Evolutionary conservation across 2,329 filamentous ascomycete species (phyloP).

Genomic region (Fusarium camptoceras): DNA sequence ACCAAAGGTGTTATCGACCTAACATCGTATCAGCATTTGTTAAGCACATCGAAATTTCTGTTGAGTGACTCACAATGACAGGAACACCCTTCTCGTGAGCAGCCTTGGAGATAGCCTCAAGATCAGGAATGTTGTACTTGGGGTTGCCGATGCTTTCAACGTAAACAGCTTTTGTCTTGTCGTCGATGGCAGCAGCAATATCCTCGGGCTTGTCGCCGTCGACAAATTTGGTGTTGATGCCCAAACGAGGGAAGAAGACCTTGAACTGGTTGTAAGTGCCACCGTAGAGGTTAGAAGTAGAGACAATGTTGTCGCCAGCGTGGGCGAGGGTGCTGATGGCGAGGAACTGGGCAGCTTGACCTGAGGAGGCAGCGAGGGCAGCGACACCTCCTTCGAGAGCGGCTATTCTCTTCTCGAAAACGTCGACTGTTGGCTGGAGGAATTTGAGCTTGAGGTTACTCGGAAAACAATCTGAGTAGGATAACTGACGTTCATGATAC

Average conservation of each 20-base stretch:
- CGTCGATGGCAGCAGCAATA: slow-evolving; percentile 85
- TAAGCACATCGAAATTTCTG: background rate
- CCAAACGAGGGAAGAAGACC: slow-evolving; percentile 86
- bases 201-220: slow-evolving; percentile 82
- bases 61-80: slow-evolving; percentile 63
- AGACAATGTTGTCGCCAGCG: slow-evolving; percentile 91
- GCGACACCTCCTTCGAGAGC: slow-evolving; percentile 92
- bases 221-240: slow-evolving; percentile 89
- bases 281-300: slow-evolving; percentile 90
- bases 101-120: slow-evolving; percentile 85
- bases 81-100: slow-evolving; percentile 77
- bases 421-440: slow-evolving; percentile 86
- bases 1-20: slow-evolving; percentile 95
- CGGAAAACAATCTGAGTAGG: background rate
- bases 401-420: slow-evolving; percentile 97
- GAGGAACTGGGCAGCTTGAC: slow-evolving; percentile 94
- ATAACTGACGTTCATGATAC: slow-evolving; percentile 85
- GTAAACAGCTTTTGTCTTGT: slow-evolving; percentile 92
- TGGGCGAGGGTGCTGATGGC: slow-evolving; percentile 85
- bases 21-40: background rate
- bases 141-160: slow-evolving; percentile 95
- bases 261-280: slow-evolving; percentile 99
- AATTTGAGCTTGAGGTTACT: background rate
- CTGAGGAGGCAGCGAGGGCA: slow-evolving; percentile 85
- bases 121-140: slow-evolving; percentile 90